phyloP scores from a whole-genome alignment of 2,329 filamentous ascomycete species.

The Dryadomyces quercivorus region DNA sequence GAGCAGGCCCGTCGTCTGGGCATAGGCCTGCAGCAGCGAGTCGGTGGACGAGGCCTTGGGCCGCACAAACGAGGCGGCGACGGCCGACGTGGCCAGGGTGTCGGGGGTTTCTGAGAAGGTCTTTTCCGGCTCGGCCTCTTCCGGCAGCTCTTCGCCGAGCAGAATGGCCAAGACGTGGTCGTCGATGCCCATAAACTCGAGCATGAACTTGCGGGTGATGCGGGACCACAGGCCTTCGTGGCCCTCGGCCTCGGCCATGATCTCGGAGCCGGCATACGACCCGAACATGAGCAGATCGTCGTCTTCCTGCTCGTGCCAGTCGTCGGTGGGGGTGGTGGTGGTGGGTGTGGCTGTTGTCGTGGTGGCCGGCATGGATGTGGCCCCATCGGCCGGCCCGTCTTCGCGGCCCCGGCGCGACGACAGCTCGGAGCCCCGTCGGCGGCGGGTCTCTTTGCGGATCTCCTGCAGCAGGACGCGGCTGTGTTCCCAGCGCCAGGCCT shows the following conservation, averaged over 20 bases:
- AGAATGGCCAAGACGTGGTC: slow-evolving; percentile 74
- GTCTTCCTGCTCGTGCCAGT: slow-evolving; percentile 40
- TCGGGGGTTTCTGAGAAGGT: not conserved
- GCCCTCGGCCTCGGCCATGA: slow-evolving; percentile 20
- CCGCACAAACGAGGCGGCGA: not conserved
- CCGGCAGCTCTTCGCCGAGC: slow-evolving; percentile 66
- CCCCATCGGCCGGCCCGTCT: not conserved
- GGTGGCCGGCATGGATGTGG: not conserved
- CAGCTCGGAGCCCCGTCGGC: slow-evolving; percentile 50
- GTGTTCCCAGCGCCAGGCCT: slow-evolving; percentile 85
- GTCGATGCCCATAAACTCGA: slow-evolving; percentile 83
- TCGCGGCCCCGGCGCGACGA: slow-evolving; percentile 20
- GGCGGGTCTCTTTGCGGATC: slow-evolving; percentile 71
- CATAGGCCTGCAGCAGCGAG: slow-evolving; percentile 10
- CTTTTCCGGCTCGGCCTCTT: slow-evolving; percentile 24
- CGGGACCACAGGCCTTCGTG: slow-evolving; percentile 63
- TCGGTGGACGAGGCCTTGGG: slow-evolving; percentile 28
- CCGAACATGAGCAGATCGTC: slow-evolving; percentile 15
- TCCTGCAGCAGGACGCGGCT: slow-evolving; percentile 76
- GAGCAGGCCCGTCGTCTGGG: not conserved
- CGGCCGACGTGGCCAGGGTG: not conserved
- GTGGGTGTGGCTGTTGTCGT: not conserved
- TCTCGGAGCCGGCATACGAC: not conserved
- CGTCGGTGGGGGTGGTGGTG: slow-evolving; percentile 10
- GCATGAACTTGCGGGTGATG: slow-evolving; percentile 75